phyloP scores from a whole-genome alignment of 495 filamentous ascomycete species.

The Hyphodiscus hymeniophilus region DNA sequence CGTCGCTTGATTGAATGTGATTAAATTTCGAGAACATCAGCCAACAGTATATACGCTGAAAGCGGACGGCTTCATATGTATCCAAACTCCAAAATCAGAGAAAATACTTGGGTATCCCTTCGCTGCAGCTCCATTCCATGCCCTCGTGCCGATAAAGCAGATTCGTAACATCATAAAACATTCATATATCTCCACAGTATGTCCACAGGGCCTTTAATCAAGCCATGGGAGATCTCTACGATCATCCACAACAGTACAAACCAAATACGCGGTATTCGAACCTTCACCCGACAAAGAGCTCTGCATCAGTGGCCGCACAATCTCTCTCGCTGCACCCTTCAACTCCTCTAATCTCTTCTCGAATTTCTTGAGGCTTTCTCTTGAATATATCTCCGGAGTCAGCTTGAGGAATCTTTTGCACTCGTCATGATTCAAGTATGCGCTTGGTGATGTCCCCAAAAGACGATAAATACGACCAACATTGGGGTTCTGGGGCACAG shows the following conservation, averaged over 20 bases:
- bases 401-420: conserved; percentile 81
- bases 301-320: conserved; percentile 79
- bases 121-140: no score
- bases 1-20: no score
- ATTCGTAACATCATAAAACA: no score
- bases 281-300: conserved; percentile 44
- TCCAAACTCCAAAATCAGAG: no score
- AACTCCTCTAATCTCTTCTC: conserved; percentile 82
- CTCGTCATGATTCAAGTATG: conserved; percentile 76
- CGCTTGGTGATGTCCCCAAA: conserved; percentile 50
- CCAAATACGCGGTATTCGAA: conserved; percentile 54
- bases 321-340: conserved; percentile 70
- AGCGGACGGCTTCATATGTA: no score
- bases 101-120: no score
- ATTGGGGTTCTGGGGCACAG: conserved; percentile 31
- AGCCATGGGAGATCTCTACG: conserved; percentile 66
- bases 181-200: no score
- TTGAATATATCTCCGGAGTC: conserved; percentile 55
- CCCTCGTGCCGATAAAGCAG: no score
- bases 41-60: no score
- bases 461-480: conserved; percentile 64
- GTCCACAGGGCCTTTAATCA: no score
- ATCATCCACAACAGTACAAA: conserved; percentile 69
- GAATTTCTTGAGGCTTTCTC: conserved; percentile 72
- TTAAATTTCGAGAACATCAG: no score